A percentile compares a stretch with the other conserved stretches of the same genome.
phyloP scores from a whole-genome alignment of 2,329 filamentous ascomycete genomes.

The Aspergillus eucalypticola region DNA sequence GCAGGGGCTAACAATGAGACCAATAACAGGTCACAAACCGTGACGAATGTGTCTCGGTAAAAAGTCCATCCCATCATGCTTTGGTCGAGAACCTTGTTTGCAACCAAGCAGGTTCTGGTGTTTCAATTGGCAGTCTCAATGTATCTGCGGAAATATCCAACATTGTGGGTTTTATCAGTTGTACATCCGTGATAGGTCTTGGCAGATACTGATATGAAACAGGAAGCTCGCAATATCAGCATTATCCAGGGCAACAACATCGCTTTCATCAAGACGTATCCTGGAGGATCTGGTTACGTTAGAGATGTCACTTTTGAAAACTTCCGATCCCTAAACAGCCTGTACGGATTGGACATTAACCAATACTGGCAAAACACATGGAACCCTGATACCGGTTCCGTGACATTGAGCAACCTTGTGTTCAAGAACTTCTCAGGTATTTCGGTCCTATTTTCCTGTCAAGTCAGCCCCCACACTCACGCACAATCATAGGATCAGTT shows the following conservation, averaged over 20 bases:
- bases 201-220: not conserved
- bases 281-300: slow-evolving; percentile 41
- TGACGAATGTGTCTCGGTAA: slow-evolving; percentile 42
- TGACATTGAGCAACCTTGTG: slow-evolving; percentile 25
- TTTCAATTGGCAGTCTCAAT: slow-evolving; percentile 41
- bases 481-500: slow-evolving; percentile 28
- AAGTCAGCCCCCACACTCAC: not conserved
- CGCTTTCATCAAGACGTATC: slow-evolving; percentile 43
- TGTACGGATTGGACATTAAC: slow-evolving; percentile 27
- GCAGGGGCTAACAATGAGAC: no score
- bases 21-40: slow-evolving; percentile 34
- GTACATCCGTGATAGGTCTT: not conserved
- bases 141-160: slow-evolving; percentile 34
- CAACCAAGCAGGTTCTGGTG: slow-evolving; percentile 40
- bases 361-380: slow-evolving; percentile 31
- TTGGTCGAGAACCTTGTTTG: slow-evolving; percentile 40
- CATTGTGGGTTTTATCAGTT: slow-evolving; percentile 22
- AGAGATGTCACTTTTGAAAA: slow-evolving; percentile 37
- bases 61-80: slow-evolving; percentile 38
- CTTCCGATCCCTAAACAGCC: slow-evolving; percentile 28
- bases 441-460: accelerated
- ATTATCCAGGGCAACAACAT: slow-evolving; percentile 43
- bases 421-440: slow-evolving; percentile 29
- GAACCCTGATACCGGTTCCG: slow-evolving; percentile 26
- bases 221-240: slow-evolving; percentile 38